phyloP scores from a whole-genome alignment of 2,329 filamentous ascomycete species.

The Aspergillus phoenicis region DNA sequence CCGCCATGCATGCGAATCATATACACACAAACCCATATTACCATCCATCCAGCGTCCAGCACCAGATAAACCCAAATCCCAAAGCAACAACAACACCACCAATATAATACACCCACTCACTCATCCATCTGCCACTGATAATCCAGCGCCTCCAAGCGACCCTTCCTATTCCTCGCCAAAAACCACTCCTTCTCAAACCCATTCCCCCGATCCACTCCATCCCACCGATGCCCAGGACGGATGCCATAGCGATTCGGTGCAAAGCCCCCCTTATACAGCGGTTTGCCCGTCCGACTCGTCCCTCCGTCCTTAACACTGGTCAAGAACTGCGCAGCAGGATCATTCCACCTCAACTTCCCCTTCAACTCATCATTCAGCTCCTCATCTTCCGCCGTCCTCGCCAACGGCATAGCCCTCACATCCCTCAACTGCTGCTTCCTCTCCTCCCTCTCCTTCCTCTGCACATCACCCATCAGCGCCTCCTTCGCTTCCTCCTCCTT shows the following conservation, averaged over 20 bases:
- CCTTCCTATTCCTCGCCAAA: constrained; percentile 76
- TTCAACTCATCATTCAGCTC: constrained; percentile 83
- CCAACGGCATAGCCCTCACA: constrained; percentile 78
- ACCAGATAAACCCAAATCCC: background rate
- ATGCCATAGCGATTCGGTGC: constrained; percentile 94
- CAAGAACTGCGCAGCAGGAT: constrained; percentile 84
- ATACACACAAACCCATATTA: background rate
- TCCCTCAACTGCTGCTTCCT: constrained; percentile 72
- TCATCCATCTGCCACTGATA: constrained; percentile 98
- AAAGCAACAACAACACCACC: background rate
- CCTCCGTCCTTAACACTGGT: constrained; percentile 51
- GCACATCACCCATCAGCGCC: constrained; percentile 81
- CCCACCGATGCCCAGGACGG: constrained; percentile 88
- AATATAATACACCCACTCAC: constrained; percentile 39
- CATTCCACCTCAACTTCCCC: constrained; percentile 81
- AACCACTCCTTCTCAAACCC: constrained; percentile 95
- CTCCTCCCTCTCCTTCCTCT: constrained; percentile 67
- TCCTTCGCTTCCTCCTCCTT: constrained; percentile 68
- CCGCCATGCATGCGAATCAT: too few species aligned
- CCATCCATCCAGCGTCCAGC: background rate
- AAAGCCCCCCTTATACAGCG: constrained; percentile 75
- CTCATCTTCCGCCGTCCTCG: constrained; percentile 78
- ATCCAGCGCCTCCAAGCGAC: constrained; percentile 75
- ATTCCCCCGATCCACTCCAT: constrained; percentile 91
- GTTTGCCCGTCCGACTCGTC: constrained; percentile 58